phyloP scores from a whole-genome alignment of 805 yeast species.

The Candida railenensis region DNA sequence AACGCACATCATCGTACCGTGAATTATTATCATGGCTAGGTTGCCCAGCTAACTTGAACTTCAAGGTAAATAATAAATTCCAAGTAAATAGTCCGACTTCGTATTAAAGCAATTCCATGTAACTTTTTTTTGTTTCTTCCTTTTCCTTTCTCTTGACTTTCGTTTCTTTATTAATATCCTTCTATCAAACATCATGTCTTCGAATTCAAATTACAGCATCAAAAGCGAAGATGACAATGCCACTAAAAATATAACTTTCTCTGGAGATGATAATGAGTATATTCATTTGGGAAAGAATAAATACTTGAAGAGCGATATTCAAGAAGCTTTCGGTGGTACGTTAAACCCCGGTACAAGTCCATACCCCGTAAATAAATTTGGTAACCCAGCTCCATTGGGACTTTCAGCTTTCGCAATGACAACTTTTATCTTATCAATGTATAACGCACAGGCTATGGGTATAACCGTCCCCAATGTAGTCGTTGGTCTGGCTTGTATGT shows the following conservation, averaged over 20 bases:
- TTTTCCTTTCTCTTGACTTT: no score
- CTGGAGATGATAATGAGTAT: slow-evolving; percentile 34
- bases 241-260: slow-evolving; percentile 17
- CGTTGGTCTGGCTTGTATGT: slow-evolving; percentile 57
- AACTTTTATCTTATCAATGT: slow-evolving; percentile 58
- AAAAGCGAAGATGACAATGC: not conserved
- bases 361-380: slow-evolving; percentile 53
- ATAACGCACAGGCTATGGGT: slow-evolving; percentile 55
- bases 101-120: no score
- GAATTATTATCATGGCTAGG: no score
- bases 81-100: no score
- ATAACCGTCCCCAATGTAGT: slow-evolving; percentile 51
- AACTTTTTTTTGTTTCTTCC: no score
- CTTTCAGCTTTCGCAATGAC: slow-evolving; percentile 61
- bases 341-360: slow-evolving; percentile 33
- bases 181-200: no score
- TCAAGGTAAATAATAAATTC: no score
- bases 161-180: no score
- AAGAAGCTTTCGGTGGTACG: slow-evolving; percentile 38
- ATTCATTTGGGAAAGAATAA: slow-evolving; percentile 28
- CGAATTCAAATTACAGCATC: not conserved
- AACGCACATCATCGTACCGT: no score
- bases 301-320: slow-evolving; percentile 32
- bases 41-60: no score
- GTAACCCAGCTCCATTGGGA: slow-evolving; percentile 68